Base-by-base conservation (phyloP, 257 asterid species). In the Salvia splendens region DNA sequence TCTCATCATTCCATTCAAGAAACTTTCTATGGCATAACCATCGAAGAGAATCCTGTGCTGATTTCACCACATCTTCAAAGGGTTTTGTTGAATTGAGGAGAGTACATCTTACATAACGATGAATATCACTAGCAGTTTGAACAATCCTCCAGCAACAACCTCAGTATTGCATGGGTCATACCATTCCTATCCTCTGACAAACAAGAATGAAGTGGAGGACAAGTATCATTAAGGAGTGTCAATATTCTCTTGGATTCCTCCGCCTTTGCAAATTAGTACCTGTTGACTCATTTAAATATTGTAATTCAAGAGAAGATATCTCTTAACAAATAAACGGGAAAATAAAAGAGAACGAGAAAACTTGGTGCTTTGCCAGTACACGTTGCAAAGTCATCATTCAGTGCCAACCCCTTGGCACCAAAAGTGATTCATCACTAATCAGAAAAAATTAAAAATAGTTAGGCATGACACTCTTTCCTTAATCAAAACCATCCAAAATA, bases 91-190 rank as follows among this genome's bases (percentile, higher is more conserved):
- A 88, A 78, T 93, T 88, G 78, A 93, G 89, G 84, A 93, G 99
- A 51, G 99, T 93, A 69, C 97, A 93, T 75, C 99, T 82, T 36
- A 93, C 97, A 74, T 93, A 93, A 72, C 97, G 89, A 83, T 93
- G 77, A 82, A 93, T 93, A 63, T 93, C 99, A 70, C 69, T 72
- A 61, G 99, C 95, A 63, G 96, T 90, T 78, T 93, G 99, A 78
- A 93, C 99, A 77, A 93, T 73, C 99, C 99, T 64, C 99, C 97
- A 72, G 97, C 95, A 73, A 90, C 97, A 73, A 93, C 99, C 83
- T 93, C 99, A 93, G 78, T 79, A 90, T 93, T 69, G 99, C 97
- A 72, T 93, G 99, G 79, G 89, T 93, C 99, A 93, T 93, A 72
- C 99, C 99, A 79, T 90, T 93, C 84, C 87, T 90, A 78, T 90